These are phyloP conservation scores for Boletus pseudopeckii DNA, from an alignment of 768 basidiomycete species.

Conservation along the genomic window DNA sequence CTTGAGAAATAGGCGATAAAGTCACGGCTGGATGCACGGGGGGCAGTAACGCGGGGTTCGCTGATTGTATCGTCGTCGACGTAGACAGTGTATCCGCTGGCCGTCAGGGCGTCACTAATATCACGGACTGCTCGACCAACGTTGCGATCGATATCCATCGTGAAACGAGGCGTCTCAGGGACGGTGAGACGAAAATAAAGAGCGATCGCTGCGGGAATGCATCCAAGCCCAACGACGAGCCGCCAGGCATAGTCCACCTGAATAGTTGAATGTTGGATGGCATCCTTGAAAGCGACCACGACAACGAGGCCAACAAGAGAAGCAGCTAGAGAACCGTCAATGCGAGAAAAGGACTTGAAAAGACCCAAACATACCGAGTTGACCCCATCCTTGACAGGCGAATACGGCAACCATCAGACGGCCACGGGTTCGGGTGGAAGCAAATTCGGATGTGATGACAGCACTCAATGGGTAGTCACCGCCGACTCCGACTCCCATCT, in stretches of 20 bases:
- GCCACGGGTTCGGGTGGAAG: constrained; percentile 68
- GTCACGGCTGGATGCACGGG: constrained; percentile 63
- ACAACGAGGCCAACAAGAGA: constrained; percentile 61
- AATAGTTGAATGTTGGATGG: constrained; percentile 33
- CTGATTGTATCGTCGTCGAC: constrained; percentile 48
- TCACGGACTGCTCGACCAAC: constrained; percentile 67
- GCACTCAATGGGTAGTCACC: constrained; percentile 83
- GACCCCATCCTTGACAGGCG: constrained; percentile 82
- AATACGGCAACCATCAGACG: constrained; percentile 87
- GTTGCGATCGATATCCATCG: constrained; percentile 83
- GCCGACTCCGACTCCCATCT: constrained; percentile 78
- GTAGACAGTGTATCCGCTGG: constrained; percentile 41
- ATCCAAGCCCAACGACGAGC: constrained; percentile 80
- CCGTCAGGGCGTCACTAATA: constrained; percentile 58
- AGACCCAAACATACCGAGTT: constrained; percentile 49
- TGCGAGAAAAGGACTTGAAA: background rate
- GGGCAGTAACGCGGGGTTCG: constrained; percentile 52
- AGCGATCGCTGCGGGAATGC: constrained; percentile 69
- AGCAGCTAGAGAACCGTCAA: constrained; percentile 40
- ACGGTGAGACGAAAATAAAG: constrained; percentile 89
- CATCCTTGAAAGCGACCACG: constrained; percentile 59
- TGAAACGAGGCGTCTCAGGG: constrained; percentile 86
- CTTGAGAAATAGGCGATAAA: constrained; percentile 64
- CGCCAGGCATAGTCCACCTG: constrained; percentile 76
- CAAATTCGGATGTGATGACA: constrained; percentile 85